Conservation (phyloP, 2,329 filamentous ascomycete species). For the Neophaeococcomyces mojaviensis region DNA sequence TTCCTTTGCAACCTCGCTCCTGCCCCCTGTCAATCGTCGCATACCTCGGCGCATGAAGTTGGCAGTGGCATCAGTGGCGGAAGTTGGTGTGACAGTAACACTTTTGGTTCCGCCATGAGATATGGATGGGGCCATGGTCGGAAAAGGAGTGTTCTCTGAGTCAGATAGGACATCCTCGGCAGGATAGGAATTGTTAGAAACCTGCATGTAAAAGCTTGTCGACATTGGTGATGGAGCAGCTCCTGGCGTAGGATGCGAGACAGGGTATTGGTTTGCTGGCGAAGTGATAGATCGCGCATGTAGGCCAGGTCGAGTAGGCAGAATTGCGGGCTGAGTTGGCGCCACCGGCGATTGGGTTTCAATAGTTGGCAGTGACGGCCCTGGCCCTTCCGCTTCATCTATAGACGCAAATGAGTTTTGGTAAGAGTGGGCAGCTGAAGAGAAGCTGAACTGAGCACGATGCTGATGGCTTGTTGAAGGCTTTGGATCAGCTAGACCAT, state of each 20-base stretch:
- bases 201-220: conserved; percentile 10
- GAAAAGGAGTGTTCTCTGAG: conserved; percentile 58
- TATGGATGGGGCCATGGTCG: conserved; percentile 20
- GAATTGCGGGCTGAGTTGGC: not conserved
- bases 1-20: conserved; percentile 36
- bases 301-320: conserved; percentile 53
- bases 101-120: conserved; percentile 15
- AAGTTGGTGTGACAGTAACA: conserved; percentile 23
- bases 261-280: conserved; percentile 50
- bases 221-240: conserved; percentile 13
- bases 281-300: conserved; percentile 82
- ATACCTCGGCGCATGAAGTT: conserved; percentile 41
- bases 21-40: conserved; percentile 40
- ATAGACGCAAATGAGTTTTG: conserved; percentile 22
- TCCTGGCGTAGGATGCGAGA: conserved; percentile 20
- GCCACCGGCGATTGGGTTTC: conserved; percentile 40
- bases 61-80: conserved; percentile 25
- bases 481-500: conserved; percentile 69
- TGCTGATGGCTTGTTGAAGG: conserved; percentile 51
- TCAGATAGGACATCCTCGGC: conserved; percentile 79
- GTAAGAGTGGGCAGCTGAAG: conserved; percentile 13
- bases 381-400: conserved; percentile 44
- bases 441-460: conserved; percentile 20
- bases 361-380: conserved; percentile 46
- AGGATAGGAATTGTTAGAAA: conserved; percentile 38